A percentile compares a stretch with the other conserved stretches of the same genome.
phyloP scores from a whole-genome alignment of 2,329 filamentous ascomycete species.

The Metarhizium robertsii region DNA sequence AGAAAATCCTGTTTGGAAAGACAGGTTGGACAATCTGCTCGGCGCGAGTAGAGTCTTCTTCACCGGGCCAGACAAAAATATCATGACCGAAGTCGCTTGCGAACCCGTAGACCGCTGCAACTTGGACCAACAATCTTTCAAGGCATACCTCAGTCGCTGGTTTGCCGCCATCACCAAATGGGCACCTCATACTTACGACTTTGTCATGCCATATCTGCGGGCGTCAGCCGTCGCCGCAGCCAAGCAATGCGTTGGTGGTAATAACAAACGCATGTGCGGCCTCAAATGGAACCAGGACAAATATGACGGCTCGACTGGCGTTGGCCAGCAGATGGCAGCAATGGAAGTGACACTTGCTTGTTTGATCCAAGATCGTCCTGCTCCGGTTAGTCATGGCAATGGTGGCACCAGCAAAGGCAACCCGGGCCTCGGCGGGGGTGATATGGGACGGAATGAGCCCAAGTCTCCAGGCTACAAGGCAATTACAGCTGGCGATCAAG shows the following conservation, averaged over 20 bases:
- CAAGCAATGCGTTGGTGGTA: slow-evolving; percentile 47
- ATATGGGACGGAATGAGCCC: slow-evolving; percentile 29
- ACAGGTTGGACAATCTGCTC: slow-evolving; percentile 47
- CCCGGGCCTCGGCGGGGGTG: slow-evolving; percentile 35
- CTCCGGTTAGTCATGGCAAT: slow-evolving; percentile 36
- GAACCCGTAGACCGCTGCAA: slow-evolving; percentile 53
- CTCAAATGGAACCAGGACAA: slow-evolving; percentile 46
- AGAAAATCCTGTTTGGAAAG: slow-evolving; percentile 42
- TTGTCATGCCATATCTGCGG: slow-evolving; percentile 42
- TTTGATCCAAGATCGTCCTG: slow-evolving; percentile 36
- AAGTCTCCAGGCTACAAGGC: slow-evolving; percentile 14
- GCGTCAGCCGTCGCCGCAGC: slow-evolving; percentile 49
- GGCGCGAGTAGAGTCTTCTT: slow-evolving; percentile 47
- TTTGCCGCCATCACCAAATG: slow-evolving; percentile 53
- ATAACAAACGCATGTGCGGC: slow-evolving; percentile 49
- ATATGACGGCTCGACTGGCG: slow-evolving; percentile 51
- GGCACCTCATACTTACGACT: slow-evolving; percentile 47
- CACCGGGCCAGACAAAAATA: slow-evolving; percentile 35
- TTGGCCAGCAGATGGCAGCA: slow-evolving; percentile 64
- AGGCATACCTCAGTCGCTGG: slow-evolving; percentile 53
- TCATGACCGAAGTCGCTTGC: slow-evolving; percentile 59
- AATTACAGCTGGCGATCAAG: slow-evolving; percentile 50
- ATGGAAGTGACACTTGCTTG: slow-evolving; percentile 56
- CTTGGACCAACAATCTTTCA: slow-evolving; percentile 54
- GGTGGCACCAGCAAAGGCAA: slow-evolving; percentile 50